Evolutionary conservation across 225 moss, liverwort and hornwort species (phyloP).

Genomic region (Takakia lepidozioides): DNA sequence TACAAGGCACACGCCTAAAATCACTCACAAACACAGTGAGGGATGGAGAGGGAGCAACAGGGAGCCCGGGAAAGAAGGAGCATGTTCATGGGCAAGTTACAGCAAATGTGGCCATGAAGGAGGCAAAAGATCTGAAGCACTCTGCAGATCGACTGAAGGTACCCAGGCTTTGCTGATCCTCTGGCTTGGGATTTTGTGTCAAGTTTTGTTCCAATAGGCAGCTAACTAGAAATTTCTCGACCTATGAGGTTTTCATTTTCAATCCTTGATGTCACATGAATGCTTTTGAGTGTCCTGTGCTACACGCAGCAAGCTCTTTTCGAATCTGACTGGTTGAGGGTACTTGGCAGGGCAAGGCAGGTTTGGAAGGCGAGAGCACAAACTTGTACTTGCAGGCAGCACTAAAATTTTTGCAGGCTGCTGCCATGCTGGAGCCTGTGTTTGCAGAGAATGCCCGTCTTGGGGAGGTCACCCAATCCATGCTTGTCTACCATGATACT

Average conservation of each 20-base stretch:
- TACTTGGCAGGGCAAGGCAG: slow-evolving; percentile 17
- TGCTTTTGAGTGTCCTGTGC: too few species aligned
- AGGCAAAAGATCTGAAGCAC: slow-evolving; percentile 71
- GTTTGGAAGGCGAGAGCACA: slow-evolving; percentile 41
- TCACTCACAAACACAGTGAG: slow-evolving; percentile 15
- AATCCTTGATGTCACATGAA: too few species aligned
- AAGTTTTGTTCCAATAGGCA: too few species aligned
- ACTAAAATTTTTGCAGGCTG: slow-evolving; percentile 76
- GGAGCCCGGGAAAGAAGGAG: slow-evolving; percentile 66
- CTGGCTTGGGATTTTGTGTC: too few species aligned
- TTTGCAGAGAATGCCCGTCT: slow-evolving; percentile 36
- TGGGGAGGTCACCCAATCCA: slow-evolving; percentile 32
- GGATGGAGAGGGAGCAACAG: slow-evolving; percentile 39
- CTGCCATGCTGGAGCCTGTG: slow-evolving; percentile 64
- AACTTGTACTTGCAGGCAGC: slow-evolving; percentile 86
- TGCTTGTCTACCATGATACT: slow-evolving; percentile 75
- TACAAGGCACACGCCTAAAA: slow-evolving; percentile 21
- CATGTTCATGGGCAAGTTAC: slow-evolving; percentile 32
- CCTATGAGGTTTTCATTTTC: too few species aligned
- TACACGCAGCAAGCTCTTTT: too few species aligned
- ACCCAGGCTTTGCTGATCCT: too few species aligned
- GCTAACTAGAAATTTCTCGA: too few species aligned
- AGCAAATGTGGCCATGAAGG: slow-evolving; percentile 38
- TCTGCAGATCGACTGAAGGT: slow-evolving; percentile 90
- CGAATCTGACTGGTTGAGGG: too few species aligned